Evolutionary conservation across 805 yeast species (phyloP).

Genomic region (Brettanomyces nanus): DNA sequence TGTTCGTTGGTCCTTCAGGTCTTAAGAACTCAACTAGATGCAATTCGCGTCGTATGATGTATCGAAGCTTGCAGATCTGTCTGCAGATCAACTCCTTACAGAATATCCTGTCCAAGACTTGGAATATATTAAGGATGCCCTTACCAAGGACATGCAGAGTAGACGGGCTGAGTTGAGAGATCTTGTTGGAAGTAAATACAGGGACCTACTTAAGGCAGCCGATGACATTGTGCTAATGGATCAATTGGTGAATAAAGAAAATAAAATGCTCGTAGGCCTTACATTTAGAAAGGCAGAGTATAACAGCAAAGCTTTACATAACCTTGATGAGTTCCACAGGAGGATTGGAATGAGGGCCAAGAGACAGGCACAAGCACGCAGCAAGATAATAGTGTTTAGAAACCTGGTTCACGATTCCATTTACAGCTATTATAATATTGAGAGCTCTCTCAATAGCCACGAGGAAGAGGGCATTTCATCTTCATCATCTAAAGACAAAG

Average conservation of each 20-base stretch:
- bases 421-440: conserved; percentile 12
- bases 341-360: conserved; percentile 3
- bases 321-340: conserved; percentile 15
- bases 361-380: conserved; percentile 8
- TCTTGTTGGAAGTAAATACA: conserved; percentile 27
- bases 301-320: conserved; percentile 13
- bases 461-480: conserved; percentile 4
- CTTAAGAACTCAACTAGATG: too few species aligned
- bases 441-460: conserved; percentile 1
- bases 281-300: conserved; percentile 24
- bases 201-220: conserved; percentile 29
- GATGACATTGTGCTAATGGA: conserved; percentile 30
- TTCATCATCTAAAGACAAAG: conserved; percentile 6
- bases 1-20: too few species aligned
- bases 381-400: conserved; percentile 15
- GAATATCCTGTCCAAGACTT: conserved; percentile 23
- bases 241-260: conserved; percentile 18
- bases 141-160: conserved; percentile 14
- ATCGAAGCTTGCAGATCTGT: conserved; percentile 2
- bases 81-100: conserved; percentile 21
- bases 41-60: too few species aligned
- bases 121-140: conserved; percentile 14
- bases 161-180: conserved; percentile 21
- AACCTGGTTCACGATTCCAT: conserved; percentile 22
- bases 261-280: conserved; percentile 20